phyloP scores from a whole-genome alignment of 2,329 filamentous ascomycete species.

The Sclerotinia spermophila region DNA sequence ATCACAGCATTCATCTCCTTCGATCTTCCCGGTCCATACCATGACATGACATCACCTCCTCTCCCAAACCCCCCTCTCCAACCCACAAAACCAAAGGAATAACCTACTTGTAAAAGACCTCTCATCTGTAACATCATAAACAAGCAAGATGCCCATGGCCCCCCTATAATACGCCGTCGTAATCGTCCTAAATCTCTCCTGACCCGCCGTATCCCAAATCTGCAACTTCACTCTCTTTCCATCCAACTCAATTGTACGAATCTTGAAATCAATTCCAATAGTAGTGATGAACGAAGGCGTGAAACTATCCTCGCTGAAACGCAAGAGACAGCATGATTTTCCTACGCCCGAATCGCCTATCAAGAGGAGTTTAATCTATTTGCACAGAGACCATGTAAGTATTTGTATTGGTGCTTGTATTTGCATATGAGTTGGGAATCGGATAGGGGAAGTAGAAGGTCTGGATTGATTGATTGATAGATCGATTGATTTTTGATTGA shows the following conservation, averaged over 20 bases:
- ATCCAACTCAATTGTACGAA: constrained; percentile 96
- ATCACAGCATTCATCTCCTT: background rate
- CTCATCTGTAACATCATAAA: constrained; percentile 99
- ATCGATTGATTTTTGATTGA: background rate
- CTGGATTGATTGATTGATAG: background rate
- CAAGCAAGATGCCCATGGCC: constrained; percentile 95
- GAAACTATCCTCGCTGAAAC: constrained; percentile 98
- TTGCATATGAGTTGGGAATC: background rate
- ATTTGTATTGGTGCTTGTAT: background rate
- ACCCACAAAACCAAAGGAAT: background rate
- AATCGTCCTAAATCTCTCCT: constrained; percentile 98
- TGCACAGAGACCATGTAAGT: constrained; percentile 11
- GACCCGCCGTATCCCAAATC: constrained; percentile 98
- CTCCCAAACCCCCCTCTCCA: background rate
- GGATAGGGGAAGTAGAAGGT: constrained; percentile 10
- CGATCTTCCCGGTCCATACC: background rate
- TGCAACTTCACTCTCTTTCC: constrained; percentile 98
- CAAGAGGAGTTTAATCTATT: constrained; percentile 86
- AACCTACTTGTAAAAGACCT: constrained; percentile 91
- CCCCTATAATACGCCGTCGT: constrained; percentile 98
- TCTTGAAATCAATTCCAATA: constrained; percentile 99
- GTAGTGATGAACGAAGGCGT: constrained; percentile 99
- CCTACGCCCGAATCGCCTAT: constrained; percentile 99
- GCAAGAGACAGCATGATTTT: constrained; percentile 97
- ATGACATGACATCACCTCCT: background rate